These are phyloP conservation scores for Alternaria triticina DNA, from an alignment of 2,329 filamentous ascomycete genomes.

Conservation along the genomic window DNA sequence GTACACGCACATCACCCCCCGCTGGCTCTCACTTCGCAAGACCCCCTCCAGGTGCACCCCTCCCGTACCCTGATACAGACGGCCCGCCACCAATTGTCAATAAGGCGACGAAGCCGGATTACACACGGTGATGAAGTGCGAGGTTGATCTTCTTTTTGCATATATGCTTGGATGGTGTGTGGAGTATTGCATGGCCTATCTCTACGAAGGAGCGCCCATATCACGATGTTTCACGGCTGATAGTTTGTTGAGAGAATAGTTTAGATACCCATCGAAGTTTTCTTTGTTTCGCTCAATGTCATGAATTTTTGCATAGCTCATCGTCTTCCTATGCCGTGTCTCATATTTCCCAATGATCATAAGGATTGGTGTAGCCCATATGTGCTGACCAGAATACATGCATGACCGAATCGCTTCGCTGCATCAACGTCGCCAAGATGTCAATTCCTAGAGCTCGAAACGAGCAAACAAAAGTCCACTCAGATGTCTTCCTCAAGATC, in stretches of 20 bases:
- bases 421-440: neutral
- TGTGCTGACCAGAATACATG: neutral
- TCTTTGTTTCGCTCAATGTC: neutral
- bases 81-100: constrained; percentile 84
- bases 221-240: neutral
- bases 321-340: neutral
- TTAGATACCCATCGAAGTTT: constrained; percentile 25
- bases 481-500: neutral
- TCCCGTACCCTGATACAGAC: constrained; percentile 83
- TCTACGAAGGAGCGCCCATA: neutral
- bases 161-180: neutral
- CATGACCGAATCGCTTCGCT: neutral
- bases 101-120: constrained; percentile 83
- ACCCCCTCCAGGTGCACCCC: constrained; percentile 47
- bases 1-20: constrained; percentile 35
- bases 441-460: too few relatives aligned
- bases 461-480: too few relatives aligned
- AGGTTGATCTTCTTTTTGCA: neutral
- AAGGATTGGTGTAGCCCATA: accelerated
- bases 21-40: constrained; percentile 31
- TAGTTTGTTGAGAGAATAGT: constrained; percentile 8
- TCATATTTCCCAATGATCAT: neutral
- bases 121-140: constrained; percentile 23
- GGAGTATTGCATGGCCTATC: neutral
- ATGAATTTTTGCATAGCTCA: neutral